Conservation (phyloP, 371 early-diverging fungal genomes). For the Apophysomyces trapeziformis region DNA sequence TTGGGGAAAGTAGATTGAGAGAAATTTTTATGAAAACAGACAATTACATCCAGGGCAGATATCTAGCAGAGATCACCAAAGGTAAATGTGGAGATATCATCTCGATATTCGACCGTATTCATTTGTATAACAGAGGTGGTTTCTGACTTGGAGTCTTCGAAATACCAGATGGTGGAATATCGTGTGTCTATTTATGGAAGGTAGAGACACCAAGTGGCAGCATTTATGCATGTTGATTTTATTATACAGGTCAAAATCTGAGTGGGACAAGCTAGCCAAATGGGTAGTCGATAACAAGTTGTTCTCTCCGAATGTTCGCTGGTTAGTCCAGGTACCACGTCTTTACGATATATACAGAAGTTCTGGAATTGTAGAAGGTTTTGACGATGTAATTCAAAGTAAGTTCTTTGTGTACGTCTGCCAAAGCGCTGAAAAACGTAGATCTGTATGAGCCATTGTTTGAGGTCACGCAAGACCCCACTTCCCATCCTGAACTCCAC, state of each 20-base stretch:
- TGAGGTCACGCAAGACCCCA: conserved; percentile 89
- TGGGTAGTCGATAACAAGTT: conserved; percentile 96
- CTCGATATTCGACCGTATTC: neutral
- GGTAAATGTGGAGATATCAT: conserved; percentile 36
- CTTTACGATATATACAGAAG: conserved; percentile 92
- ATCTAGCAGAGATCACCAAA: conserved; percentile 95
- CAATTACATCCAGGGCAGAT: conserved; percentile 91
- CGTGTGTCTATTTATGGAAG: conserved; percentile 94
- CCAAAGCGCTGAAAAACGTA: conserved; percentile 19
- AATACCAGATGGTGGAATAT: conserved; percentile 96
- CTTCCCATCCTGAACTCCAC: conserved; percentile 87
- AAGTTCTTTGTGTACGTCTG: conserved; percentile 20
- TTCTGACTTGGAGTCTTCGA: conserved; percentile 92
- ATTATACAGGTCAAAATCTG: conserved; percentile 56
- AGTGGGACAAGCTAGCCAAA: conserved; percentile 96
- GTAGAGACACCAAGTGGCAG: conserved; percentile 24
- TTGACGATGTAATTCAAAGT: conserved; percentile 84
- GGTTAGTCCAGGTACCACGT: conserved; percentile 97
- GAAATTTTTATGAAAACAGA: conserved; percentile 97
- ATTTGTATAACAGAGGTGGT: conserved; percentile 75
- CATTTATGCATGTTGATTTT: neutral
- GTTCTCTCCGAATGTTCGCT: conserved; percentile 91
- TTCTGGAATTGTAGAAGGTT: conserved; percentile 68
- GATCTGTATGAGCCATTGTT: conserved; percentile 95
- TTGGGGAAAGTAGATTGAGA: conserved; percentile 78